phyloP scores from a whole-genome alignment of 2,329 filamentous ascomycete species.

The Dactylellina leptospora region DNA sequence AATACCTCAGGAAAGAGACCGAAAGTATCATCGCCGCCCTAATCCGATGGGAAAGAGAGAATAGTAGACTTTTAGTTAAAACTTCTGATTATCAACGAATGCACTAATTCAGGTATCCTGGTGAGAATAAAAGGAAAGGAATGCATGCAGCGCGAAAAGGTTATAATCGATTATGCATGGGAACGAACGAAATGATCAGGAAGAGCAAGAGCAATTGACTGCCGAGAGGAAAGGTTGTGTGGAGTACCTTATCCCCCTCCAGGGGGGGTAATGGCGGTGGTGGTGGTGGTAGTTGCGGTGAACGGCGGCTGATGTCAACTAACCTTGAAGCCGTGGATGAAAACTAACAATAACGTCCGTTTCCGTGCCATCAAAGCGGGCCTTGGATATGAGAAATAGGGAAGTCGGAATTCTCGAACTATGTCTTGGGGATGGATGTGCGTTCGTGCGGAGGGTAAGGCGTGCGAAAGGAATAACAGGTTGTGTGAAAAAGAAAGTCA shows the following conservation, averaged over 20 bases:
- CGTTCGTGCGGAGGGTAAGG: not conserved
- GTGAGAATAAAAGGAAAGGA: conserved; percentile 3
- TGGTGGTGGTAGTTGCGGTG: conserved; percentile 19
- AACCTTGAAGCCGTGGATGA: conserved; percentile 89
- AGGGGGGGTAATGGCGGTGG: conserved; percentile 13
- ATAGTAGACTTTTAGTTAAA: conserved; percentile 27
- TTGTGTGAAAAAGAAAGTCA: conserved; percentile 38
- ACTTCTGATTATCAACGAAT: conserved; percentile 38
- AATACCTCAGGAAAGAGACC: conserved; percentile 72
- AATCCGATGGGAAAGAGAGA: conserved; percentile 49
- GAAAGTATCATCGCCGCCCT: conserved; percentile 83
- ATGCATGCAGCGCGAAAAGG: conserved; percentile 5
- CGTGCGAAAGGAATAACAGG: conserved; percentile 8
- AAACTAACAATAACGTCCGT: conserved; percentile 81
- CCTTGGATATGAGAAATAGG: conserved; percentile 27
- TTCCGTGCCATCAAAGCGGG: conserved; percentile 63
- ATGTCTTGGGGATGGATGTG: conserved; percentile 10
- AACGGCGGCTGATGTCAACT: conserved; percentile 53
- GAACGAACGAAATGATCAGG: conserved; percentile 13
- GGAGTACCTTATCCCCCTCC: conserved; percentile 38
- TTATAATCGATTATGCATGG: conserved; percentile 21
- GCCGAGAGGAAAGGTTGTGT: conserved; percentile 42
- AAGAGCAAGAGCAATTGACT: conserved; percentile 16
- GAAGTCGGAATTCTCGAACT: conserved; percentile 46
- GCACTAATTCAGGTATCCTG: conserved; percentile 43